These are phyloP conservation scores for Diaporthe citri DNA, from an alignment of 2,329 filamentous ascomycete genomes.

Conservation along the genomic window DNA sequence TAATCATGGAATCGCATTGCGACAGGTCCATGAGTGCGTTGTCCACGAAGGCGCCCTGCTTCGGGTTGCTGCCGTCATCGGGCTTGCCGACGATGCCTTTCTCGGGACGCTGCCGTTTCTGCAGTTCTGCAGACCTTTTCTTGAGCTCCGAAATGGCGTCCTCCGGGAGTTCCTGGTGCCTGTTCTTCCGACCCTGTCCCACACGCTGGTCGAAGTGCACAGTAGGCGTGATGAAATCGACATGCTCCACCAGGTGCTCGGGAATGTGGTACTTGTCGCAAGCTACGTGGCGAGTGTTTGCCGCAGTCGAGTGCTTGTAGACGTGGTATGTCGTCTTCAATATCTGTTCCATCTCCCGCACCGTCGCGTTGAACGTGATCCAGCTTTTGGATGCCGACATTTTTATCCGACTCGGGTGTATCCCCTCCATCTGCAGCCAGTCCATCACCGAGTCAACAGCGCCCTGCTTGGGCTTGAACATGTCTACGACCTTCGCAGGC, in stretches of 20 bases:
- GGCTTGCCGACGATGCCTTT: constrained; percentile 48
- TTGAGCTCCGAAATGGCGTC: constrained; percentile 45
- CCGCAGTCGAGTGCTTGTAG: constrained; percentile 56
- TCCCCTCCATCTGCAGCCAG: constrained; percentile 68
- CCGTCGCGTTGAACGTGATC: constrained; percentile 67
- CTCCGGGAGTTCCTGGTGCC: constrained; percentile 43
- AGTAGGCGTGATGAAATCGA: constrained; percentile 58
- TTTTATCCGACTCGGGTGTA: constrained; percentile 59
- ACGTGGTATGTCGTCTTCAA: constrained; percentile 66
- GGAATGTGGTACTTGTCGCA: constrained; percentile 58
- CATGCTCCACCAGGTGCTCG: constrained; percentile 49
- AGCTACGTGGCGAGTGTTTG: constrained; percentile 52
- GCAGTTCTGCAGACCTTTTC: constrained; percentile 41
- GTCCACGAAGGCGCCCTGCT: constrained; percentile 48
- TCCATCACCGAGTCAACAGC: constrained; percentile 62
- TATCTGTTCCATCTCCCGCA: constrained; percentile 64
- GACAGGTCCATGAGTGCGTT: constrained; percentile 49
- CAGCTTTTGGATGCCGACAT: constrained; percentile 66
- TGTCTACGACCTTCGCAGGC: constrained; percentile 55
- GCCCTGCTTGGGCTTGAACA: constrained; percentile 57
- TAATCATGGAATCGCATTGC: constrained; percentile 67
- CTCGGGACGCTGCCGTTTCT: constrained; percentile 42
- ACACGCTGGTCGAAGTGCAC: constrained; percentile 53
- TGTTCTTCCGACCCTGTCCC: constrained; percentile 44
- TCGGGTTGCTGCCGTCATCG: constrained; percentile 45